Evolutionary conservation across 768 basidiomycete species (phyloP).

Genomic region (Postia placenta): DNA sequence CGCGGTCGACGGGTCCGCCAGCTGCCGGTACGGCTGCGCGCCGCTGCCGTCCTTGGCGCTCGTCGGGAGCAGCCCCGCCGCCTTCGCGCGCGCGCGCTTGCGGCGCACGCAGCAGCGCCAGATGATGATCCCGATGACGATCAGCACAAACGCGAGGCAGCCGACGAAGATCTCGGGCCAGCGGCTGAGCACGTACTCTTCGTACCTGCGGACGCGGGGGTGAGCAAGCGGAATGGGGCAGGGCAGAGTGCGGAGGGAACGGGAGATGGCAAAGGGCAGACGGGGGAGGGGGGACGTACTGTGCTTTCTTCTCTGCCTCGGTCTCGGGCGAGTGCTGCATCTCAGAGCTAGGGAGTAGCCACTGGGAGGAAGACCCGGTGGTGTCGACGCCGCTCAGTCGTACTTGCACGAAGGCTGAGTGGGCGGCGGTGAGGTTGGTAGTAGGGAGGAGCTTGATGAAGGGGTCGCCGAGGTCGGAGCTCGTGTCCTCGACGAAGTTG

Average conservation of each 20-base stretch:
- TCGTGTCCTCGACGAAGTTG: constrained; percentile 48
- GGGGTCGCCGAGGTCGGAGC: constrained; percentile 45
- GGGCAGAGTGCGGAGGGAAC: neutral
- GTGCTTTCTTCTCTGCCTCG: constrained; percentile 21
- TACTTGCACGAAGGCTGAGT: constrained; percentile 57
- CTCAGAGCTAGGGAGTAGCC: constrained; percentile 54
- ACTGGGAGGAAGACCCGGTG: constrained; percentile 45
- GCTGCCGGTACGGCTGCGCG: constrained; percentile 10
- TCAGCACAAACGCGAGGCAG: constrained; percentile 23
- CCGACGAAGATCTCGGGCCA: constrained; percentile 28
- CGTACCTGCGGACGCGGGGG: constrained; percentile 14
- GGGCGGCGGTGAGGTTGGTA: constrained; percentile 45
- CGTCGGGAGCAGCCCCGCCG: constrained; percentile 9
- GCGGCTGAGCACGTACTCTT: constrained; percentile 23
- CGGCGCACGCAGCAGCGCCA: constrained; percentile 26
- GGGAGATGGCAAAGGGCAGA: neutral
- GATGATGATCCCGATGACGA: constrained; percentile 20
- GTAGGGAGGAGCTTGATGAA: constrained; percentile 66
- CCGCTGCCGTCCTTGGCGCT: neutral
- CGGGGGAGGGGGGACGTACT: constrained; percentile 10
- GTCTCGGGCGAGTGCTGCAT: constrained; percentile 50
- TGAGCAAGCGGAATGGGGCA: neutral
- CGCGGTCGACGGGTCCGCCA: constrained; percentile 8
- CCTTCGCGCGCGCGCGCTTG: constrained; percentile 9
- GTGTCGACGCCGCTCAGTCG: constrained; percentile 58